These are phyloP conservation scores for Floccularia luteovirens DNA, from an alignment of 768 basidiomycete genomes.

Conservation along the genomic window DNA sequence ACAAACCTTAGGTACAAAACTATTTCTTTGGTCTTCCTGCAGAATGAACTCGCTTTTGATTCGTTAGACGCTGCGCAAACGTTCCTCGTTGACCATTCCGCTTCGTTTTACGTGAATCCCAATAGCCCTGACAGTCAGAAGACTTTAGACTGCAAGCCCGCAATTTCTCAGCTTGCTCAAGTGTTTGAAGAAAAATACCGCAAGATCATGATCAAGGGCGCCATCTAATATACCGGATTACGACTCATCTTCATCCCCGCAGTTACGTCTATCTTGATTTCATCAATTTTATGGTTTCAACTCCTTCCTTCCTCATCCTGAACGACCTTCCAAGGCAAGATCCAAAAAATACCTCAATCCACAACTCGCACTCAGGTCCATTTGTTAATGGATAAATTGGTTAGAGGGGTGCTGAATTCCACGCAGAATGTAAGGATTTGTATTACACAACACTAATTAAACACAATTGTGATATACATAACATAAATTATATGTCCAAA, in stretches of 20 bases:
- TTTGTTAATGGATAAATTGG: too few relatives aligned
- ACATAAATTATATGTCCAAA: background rate
- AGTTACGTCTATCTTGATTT: background rate
- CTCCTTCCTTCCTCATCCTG: background rate
- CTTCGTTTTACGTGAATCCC: slow-evolving; percentile 59
- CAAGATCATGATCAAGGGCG: slow-evolving; percentile 87
- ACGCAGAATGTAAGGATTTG: background rate
- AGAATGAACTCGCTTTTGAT: slow-evolving; percentile 82
- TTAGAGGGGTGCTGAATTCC: background rate
- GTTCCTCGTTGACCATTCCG: slow-evolving; percentile 68
- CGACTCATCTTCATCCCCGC: background rate
- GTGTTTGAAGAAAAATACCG: slow-evolving; percentile 77
- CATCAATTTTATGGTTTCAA: background rate
- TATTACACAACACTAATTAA: background rate
- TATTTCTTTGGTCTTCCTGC: slow-evolving; percentile 70
- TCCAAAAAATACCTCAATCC: too few relatives aligned
- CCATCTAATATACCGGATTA: slow-evolving; percentile 46
- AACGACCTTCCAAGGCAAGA: too few relatives aligned
- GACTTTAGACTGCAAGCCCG: slow-evolving; percentile 65
- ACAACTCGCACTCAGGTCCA: too few relatives aligned
- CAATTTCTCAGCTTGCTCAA: slow-evolving; percentile 45
- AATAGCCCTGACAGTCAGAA: slow-evolving; percentile 55
- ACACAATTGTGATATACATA: background rate
- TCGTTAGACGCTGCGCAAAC: slow-evolving; percentile 47
- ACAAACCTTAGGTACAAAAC: slow-evolving; percentile 59